Percentiles rank a stretch among this genome's conserved stretches.
Conservation (phyloP, 1,284 basidiomycete genomes). For the Papiliotrema laurentii region DNA sequence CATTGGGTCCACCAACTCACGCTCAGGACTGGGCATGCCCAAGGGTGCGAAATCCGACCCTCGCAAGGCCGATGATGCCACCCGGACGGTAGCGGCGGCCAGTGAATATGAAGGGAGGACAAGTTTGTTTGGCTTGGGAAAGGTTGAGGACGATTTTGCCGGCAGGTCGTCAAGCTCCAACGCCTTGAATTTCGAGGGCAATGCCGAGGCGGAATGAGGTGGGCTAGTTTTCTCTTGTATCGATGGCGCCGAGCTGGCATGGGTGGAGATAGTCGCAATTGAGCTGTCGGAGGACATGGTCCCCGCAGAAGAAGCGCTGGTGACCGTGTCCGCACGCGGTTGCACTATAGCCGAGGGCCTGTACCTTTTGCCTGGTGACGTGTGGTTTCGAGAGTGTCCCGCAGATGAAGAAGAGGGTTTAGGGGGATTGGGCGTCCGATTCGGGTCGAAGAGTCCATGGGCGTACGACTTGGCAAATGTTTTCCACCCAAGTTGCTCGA, state of each 20-base stretch:
- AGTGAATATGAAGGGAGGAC: constrained; percentile 43
- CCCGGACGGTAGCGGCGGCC: constrained; percentile 75
- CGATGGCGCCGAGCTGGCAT: constrained; percentile 1
- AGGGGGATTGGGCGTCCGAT: constrained; percentile 65
- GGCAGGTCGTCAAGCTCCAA: constrained; percentile 25
- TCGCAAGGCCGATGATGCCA: constrained; percentile 54
- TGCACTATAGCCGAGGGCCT: constrained; percentile 6
- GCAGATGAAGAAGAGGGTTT: constrained; percentile 9
- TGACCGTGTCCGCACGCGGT: constrained; percentile 1
- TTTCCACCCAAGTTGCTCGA: constrained; percentile 53
- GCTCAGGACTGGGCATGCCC: constrained; percentile 76
- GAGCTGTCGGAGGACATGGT: constrained; percentile 8
- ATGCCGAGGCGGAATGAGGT: constrained; percentile 11
- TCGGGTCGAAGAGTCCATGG: constrained; percentile 73
- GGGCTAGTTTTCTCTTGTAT: neutral
- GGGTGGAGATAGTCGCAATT: neutral
- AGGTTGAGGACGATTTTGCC: neutral
- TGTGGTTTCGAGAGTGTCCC: constrained; percentile 17
- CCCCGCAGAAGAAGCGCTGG: constrained; percentile 4
- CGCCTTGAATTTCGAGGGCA: constrained; percentile 18
- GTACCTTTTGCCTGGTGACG: constrained; percentile 22
- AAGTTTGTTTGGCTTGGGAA: constrained; percentile 22
- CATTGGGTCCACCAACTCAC: constrained; percentile 80
- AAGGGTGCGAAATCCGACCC: constrained; percentile 55
- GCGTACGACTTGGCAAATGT: constrained; percentile 72